Evolutionary conservation across 805 yeast species (phyloP).

Genomic region (Clavispora carvajalis): DNA sequence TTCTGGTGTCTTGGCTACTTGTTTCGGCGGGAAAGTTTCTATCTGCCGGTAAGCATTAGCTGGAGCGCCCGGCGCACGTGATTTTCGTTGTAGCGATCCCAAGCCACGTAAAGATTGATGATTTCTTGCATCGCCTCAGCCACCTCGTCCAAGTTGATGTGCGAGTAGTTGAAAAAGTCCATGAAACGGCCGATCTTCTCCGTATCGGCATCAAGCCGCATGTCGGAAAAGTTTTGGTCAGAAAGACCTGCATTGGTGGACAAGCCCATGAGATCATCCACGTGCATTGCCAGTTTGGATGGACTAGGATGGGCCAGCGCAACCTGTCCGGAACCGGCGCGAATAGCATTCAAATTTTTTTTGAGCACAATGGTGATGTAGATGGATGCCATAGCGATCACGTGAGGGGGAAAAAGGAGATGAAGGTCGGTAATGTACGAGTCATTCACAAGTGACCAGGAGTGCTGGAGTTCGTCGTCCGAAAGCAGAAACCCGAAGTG

Average conservation of each 20-base stretch:
- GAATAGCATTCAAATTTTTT: constrained; percentile 25
- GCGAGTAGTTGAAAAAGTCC: constrained; percentile 67
- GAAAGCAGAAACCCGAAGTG: constrained; percentile 34
- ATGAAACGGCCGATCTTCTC: constrained; percentile 52
- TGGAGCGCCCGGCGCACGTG: constrained; percentile 47
- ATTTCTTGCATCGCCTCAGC: constrained; percentile 82
- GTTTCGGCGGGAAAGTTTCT: too few relatives aligned
- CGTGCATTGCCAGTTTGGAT: constrained; percentile 20
- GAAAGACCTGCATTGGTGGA: constrained; percentile 5
- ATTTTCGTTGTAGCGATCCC: constrained; percentile 82
- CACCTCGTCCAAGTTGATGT: constrained; percentile 70
- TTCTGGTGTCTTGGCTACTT: too few relatives aligned
- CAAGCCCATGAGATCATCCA: constrained; percentile 33
- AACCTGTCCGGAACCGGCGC: constrained; percentile 11
- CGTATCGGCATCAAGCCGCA: constrained; percentile 31
- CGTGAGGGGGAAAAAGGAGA: constrained; percentile 81
- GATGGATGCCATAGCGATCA: constrained; percentile 76
- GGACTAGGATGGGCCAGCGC: constrained; percentile 7
- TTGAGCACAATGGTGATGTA: constrained; percentile 68
- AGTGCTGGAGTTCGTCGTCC: constrained; percentile 70
- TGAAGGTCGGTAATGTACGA: constrained; percentile 85
- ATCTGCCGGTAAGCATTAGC: constrained; percentile 27
- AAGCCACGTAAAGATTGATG: constrained; percentile 71
- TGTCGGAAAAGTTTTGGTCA: constrained; percentile 18
- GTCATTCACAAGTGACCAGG: constrained; percentile 90